These are phyloP conservation scores for Thalassiosira allenii DNA, from an alignment of 352 stramenopile species.

Conservation along the genomic window DNA sequence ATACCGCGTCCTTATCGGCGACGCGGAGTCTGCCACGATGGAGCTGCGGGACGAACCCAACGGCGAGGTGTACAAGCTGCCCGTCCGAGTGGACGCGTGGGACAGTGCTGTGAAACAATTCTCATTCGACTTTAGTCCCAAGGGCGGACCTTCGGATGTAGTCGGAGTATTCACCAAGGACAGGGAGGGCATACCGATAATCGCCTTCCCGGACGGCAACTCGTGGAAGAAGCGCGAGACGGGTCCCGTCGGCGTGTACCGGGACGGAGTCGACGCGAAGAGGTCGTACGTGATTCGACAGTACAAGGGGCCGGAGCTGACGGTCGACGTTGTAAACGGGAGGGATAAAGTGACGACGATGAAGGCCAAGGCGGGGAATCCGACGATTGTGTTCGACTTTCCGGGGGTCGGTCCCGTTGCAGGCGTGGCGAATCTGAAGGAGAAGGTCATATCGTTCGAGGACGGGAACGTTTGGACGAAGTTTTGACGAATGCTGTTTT, in stretches of 20 bases:
- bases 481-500: slow-evolving; percentile 20
- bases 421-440: slow-evolving; percentile 12
- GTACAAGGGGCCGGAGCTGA: slow-evolving; percentile 15
- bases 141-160: not conserved
- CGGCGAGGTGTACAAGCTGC: not conserved
- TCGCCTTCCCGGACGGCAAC: slow-evolving; percentile 10
- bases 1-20: slow-evolving; percentile 8
- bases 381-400: slow-evolving; percentile 20
- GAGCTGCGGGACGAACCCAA: slow-evolving; percentile 5
- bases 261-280: not conserved
- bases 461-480: slow-evolving; percentile 45
- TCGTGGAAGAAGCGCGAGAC: slow-evolving; percentile 38
- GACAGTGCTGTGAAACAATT: slow-evolving; percentile 12
- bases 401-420: not conserved
- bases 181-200: slow-evolving; percentile 27
- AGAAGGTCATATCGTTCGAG: slow-evolving; percentile 29
- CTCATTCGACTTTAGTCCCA: not conserved
- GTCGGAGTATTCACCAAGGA: slow-evolving; percentile 27
- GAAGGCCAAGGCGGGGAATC: slow-evolving; percentile 32
- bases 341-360: not conserved
- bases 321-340: slow-evolving; percentile 10
- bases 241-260: slow-evolving; percentile 32
- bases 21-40: not conserved
- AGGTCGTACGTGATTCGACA: slow-evolving; percentile 18
- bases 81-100: not conserved